phyloP scores from a whole-genome alignment of 257 asterid species.

The Fraxinus americana region DNA sequence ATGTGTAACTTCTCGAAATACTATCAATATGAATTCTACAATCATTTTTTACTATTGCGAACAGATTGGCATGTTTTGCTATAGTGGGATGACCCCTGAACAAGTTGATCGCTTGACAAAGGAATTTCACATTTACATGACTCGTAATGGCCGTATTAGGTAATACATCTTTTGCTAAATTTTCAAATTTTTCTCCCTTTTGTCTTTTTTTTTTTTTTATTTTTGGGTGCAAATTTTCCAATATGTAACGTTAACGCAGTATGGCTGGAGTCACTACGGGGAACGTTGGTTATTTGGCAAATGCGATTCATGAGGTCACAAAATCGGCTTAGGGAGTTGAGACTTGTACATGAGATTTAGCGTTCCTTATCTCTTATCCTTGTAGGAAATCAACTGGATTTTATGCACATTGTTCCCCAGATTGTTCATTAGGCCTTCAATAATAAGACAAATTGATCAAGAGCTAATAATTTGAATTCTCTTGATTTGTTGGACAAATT shows the following conservation, averaged over 20 bases:
- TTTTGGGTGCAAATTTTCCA: neutral
- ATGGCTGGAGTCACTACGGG: constrained; percentile 99
- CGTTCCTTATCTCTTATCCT: neutral
- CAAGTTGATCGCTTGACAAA: constrained; percentile 95
- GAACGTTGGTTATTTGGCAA: constrained; percentile 87
- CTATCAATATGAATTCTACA: neutral
- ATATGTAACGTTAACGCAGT: constrained; percentile 40
- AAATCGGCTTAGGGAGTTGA: constrained; percentile 51
- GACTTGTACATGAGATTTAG: constrained; percentile 1
- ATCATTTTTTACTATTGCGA: neutral
- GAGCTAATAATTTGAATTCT: constrained; percentile 11
- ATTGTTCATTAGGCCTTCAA: constrained; percentile 14
- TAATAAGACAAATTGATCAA: constrained; percentile 6
- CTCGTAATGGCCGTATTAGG: constrained; percentile 98
- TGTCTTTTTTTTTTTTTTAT: neutral
- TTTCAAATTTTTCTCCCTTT: neutral
- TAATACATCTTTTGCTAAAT: constrained; percentile 24
- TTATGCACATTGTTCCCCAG: constrained; percentile 9
- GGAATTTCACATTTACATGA: constrained; percentile 87
- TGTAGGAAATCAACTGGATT: constrained; percentile 21
- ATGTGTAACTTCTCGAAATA: constrained; percentile 6
- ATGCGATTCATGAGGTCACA: constrained; percentile 87
- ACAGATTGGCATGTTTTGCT: constrained; percentile 99
- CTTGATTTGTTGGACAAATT: constrained; percentile 10
- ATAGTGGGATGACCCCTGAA: constrained; percentile 94